Conservation (phyloP, 2,329 filamentous ascomycete species). For the Aphanocladium album region DNA sequence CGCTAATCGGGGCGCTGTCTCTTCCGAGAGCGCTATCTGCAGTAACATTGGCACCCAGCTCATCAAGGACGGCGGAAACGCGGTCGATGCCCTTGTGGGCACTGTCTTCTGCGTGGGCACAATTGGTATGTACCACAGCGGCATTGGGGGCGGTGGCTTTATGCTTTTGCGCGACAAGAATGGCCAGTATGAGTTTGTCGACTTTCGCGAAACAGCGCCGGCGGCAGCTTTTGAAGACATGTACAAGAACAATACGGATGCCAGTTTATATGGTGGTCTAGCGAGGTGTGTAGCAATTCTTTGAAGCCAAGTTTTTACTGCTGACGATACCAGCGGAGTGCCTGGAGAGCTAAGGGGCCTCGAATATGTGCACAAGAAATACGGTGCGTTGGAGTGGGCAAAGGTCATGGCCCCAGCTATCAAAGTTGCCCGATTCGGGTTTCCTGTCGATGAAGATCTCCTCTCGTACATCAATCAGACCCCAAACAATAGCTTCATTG, state of each 20-base stretch:
- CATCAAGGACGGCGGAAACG: slow-evolving; percentile 57
- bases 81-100: slow-evolving; percentile 60
- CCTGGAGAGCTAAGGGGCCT: slow-evolving; percentile 69
- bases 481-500: slow-evolving; percentile 56
- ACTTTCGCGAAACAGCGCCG: slow-evolving; percentile 81
- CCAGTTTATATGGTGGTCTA: slow-evolving; percentile 64
- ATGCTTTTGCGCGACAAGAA: slow-evolving; percentile 62
- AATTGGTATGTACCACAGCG: slow-evolving; percentile 61
- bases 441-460: slow-evolving; percentile 66
- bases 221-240: slow-evolving; percentile 74
- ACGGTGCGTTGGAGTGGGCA: slow-evolving; percentile 60
- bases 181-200: slow-evolving; percentile 70
- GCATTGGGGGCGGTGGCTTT: slow-evolving; percentile 76
- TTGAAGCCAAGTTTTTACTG: background rate
- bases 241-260: slow-evolving; percentile 64
- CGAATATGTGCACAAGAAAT: slow-evolving; percentile 65
- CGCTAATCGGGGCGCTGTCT: slow-evolving; percentile 49
- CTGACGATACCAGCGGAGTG: slow-evolving; percentile 43
- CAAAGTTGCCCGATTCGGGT: slow-evolving; percentile 66
- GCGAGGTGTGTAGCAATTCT: slow-evolving; percentile 54
- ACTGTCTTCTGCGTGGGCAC: slow-evolving; percentile 61
- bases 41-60: slow-evolving; percentile 54
- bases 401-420: slow-evolving; percentile 66
- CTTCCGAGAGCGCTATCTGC: slow-evolving; percentile 55
- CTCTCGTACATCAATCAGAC: slow-evolving; percentile 60